Percentiles rank a stretch among this genome's conserved stretches.
These are phyloP conservation scores for Hondaea fermentalgiana DNA, from an alignment of 108 stramenopile genomes.

Conservation along the genomic window DNA sequence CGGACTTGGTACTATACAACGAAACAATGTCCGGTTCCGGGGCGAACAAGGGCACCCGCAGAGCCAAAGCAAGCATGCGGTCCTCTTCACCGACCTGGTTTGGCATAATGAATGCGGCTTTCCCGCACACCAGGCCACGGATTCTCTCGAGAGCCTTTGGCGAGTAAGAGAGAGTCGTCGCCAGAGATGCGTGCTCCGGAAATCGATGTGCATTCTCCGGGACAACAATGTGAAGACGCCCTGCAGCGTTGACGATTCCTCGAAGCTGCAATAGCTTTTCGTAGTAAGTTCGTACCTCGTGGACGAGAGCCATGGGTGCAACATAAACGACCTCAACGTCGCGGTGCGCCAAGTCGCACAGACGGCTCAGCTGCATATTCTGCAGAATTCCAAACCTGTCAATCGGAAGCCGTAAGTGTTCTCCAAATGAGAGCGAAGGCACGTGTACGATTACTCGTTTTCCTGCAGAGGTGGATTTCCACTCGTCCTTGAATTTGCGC, in stretches of 20 bases:
- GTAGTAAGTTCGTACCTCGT: background rate
- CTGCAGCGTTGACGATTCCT: background rate
- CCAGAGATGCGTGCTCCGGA: background rate
- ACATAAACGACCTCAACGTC: background rate
- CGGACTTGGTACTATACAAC: background rate
- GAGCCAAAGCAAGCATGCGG: background rate
- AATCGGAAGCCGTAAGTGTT: background rate
- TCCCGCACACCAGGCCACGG: background rate
- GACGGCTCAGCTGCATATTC: background rate
- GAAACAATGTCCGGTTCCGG: background rate
- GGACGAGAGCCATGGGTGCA: background rate
- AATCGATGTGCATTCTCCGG: conserved; percentile 16
- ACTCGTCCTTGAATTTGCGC: background rate
- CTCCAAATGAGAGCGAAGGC: background rate
- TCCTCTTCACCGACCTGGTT: background rate
- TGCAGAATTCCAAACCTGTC: background rate
- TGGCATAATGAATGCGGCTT: background rate
- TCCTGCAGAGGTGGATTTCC: background rate
- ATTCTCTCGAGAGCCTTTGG: background rate
- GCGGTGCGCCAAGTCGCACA: background rate
- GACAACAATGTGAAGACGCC: background rate
- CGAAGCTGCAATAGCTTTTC: background rate
- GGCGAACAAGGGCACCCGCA: background rate
- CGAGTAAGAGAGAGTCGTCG: background rate
- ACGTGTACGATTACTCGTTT: background rate